A percentile compares a stretch with the other conserved stretches of the same genome.
Evolutionary conservation across 257 asterid genomes (phyloP).

Genomic region (Solanum lycopersicoides): DNA sequence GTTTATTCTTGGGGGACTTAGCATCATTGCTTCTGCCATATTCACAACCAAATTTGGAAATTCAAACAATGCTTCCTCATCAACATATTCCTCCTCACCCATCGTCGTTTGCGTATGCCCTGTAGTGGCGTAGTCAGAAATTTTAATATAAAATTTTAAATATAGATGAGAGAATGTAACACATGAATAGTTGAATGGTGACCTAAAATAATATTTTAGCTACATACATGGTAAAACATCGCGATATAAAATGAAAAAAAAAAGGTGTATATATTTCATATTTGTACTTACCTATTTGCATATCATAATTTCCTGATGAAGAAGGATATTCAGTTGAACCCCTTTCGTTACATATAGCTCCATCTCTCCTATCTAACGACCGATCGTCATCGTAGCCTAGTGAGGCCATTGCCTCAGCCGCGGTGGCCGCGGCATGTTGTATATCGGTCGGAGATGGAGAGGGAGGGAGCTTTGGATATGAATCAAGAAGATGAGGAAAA

Average conservation of each 20-base stretch:
- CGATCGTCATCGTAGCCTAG: neutral
- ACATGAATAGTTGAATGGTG: neutral
- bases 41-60: neutral
- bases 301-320: neutral
- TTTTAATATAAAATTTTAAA: neutral
- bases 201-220: neutral
- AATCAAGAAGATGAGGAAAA: slow-evolving; percentile 25
- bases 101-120: neutral
- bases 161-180: neutral
- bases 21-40: slow-evolving; percentile 9
- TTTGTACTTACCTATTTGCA: neutral
- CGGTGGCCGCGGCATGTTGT: slow-evolving; percentile 28
- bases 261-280: neutral
- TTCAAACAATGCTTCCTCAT: neutral
- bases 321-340: neutral
- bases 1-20: slow-evolving; percentile 2
- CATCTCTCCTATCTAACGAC: neutral
- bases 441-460: slow-evolving; percentile 34
- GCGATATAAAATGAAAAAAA: neutral
- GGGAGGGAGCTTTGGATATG: slow-evolving; percentile 25
- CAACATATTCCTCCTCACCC: neutral
- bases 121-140: neutral
- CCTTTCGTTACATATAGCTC: neutral
- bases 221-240: neutral
- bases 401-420: slow-evolving; percentile 8